A percentile compares a stretch with the other conserved stretches of the same genome.
phyloP scores from a whole-genome alignment of 768 basidiomycete genomes.

The Tulasnella sp. region DNA sequence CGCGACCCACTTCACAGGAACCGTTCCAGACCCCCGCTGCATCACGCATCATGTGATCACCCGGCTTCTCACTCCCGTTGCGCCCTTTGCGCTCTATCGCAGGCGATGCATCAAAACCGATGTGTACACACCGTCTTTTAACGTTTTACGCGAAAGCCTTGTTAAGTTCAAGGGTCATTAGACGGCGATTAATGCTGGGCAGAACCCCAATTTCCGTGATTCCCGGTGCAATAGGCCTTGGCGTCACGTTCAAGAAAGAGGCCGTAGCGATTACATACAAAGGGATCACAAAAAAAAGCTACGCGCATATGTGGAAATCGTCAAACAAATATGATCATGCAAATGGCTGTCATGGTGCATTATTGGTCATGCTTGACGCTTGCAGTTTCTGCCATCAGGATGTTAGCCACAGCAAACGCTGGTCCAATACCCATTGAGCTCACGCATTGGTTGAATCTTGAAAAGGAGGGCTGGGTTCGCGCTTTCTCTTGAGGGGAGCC shows the following conservation, averaged over 20 bases:
- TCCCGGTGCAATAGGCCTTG: too few species aligned
- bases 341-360: not conserved
- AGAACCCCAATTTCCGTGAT: too few species aligned
- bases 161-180: not conserved
- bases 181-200: not conserved
- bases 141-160: not conserved
- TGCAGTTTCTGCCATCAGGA: not conserved
- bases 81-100: not conserved
- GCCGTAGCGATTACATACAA: not conserved
- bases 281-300: too few species aligned
- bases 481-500: not conserved
- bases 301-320: too few species aligned
- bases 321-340: too few species aligned
- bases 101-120: not conserved
- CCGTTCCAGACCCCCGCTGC: not conserved
- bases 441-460: not conserved
- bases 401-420: not conserved
- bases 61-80: not conserved
- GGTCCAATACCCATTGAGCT: not conserved
- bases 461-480: not conserved
- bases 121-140: not conserved
- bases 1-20: not conserved
- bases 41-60: not conserved
- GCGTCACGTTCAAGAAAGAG: too few species aligned
- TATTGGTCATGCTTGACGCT: not conserved